Evolutionary conservation across 805 yeast genomes (phyloP), one percentile per base, ranked within the genome.

Genomic region (Lipomyces sp.): DNA sequence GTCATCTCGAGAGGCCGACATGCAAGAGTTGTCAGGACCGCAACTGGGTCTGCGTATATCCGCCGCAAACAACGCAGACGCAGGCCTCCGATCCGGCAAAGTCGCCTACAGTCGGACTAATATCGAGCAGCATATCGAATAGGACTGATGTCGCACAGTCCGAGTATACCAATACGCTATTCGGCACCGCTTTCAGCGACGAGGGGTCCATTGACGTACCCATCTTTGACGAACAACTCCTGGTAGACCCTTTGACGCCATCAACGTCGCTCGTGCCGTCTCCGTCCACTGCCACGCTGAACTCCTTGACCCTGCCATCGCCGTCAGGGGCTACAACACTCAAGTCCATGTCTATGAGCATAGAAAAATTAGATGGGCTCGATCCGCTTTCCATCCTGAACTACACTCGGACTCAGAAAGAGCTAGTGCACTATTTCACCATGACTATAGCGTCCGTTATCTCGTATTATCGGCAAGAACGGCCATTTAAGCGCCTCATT

Each of bases 11-110:
- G 51, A 56, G 39, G 42, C 71, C 71, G 4, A 10, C 50, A 29
- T 68, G 71, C 65, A 48, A 37, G 30, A 63, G 67, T 57, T 68
- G 71, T 48, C 60, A 18, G 32, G 68, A 68, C n/a, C 35, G 71
- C 8, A 45, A 58, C 29, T 68, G 71, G 71, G 54, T 15, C 10
- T 68, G 71, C 53, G 29, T 35, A 1, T 68, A 68, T 35, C 70
- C 71, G 13, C 10, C 57, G 32, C 60, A 39, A 42, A 18, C 48
- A 4, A 2, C 24, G 15, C 18, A n/a, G n/a, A 13, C 1, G 24
- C 48, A 15, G 24, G 24, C 24, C 24, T 24, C 24, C 15, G 24
- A 15, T 5, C 8, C 2, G n/a, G 18, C 3, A 42, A 13, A 13
- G 48, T 42, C 48, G 48, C 48, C 48, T 42, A 3, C 48, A 13